A percentile compares a stretch with the other conserved stretches of the same genome.
phyloP scores from a whole-genome alignment of 108 stramenopile species.

The Chaetoceros tenuissimus region DNA sequence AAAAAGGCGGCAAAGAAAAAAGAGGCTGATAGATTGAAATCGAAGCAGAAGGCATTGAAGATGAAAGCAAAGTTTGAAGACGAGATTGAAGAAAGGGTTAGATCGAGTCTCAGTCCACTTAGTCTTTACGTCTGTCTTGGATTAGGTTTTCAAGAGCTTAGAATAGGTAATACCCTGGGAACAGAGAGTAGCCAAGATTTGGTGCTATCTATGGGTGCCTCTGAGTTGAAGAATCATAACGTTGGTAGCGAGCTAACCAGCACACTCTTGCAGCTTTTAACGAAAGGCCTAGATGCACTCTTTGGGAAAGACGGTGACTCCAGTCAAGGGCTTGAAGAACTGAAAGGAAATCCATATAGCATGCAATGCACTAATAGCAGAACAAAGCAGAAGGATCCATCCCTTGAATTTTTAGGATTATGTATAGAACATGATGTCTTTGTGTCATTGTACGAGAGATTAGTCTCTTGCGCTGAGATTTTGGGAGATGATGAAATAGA shows the following conservation, averaged over 20 bases:
- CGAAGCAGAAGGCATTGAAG: slow-evolving; percentile 1
- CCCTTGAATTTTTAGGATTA: background rate
- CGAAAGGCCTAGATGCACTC: background rate
- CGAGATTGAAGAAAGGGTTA: background rate
- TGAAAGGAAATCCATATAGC: slow-evolving; percentile 2
- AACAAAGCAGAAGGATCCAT: background rate
- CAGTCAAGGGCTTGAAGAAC: background rate
- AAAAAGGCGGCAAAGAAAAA: slow-evolving; percentile 1
- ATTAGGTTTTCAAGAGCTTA: slow-evolving; percentile 8
- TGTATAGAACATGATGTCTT: slow-evolving; percentile 10
- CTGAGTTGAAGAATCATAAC: background rate
- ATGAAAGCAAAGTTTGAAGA: slow-evolving; percentile 5
- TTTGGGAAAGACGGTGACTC: background rate
- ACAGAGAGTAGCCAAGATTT: no score
- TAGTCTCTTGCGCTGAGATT: slow-evolving; percentile 9
- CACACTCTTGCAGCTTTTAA: background rate
- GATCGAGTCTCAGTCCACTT: slow-evolving; percentile 3
- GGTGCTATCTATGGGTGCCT: no score
- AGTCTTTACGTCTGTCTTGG: slow-evolving; percentile 5
- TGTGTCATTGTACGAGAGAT: slow-evolving; percentile 8
- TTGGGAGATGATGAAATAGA: slow-evolving; percentile 1
- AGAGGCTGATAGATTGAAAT: background rate
- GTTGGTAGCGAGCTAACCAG: background rate
- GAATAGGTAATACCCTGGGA: no score
- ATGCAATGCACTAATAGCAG: background rate